Base-by-base conservation (phyloP, 2,329 filamentous ascomycete genomes). In the Stagonosporopsis chrysanthemi region DNA sequence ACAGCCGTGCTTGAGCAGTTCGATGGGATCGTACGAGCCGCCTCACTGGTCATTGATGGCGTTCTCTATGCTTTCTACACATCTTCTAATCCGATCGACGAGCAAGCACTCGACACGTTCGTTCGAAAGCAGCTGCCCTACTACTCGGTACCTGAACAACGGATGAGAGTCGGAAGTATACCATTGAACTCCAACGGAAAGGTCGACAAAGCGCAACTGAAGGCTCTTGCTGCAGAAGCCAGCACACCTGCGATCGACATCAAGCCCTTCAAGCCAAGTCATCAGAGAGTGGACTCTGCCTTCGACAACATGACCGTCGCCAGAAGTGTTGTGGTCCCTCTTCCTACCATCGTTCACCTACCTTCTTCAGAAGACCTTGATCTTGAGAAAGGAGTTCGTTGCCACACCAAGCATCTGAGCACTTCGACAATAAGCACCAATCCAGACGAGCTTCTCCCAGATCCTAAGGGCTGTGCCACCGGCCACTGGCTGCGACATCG, bases 171-270 rank as follows among this genome's bases (percentile, higher is more conserved):
- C 4, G 66, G 74, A 0, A 70, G 73, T 2, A 77, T 86, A 24
- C 82, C 83, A 0, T 74, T 83, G 23, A 86, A 84, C 0, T 62
- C 77, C 2, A 86, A 86, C 57, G 84, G 84, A 41, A 86, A 86
- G 70, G 79, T 84, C 40, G 81, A 86, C 70, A 85, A 84, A 75
- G 74, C 72, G 22, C 70, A 73, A 5, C 78, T 86, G 3, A 72
- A 68, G 7, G 65, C 68, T 9, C 62, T 80, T 14, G 60, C 61
- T 4, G 35, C 49, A 14, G 22, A 50, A 11, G 4, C 23, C 12
- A 53, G 50, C 22, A 19, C 47, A 39, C 22, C 60, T 42, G 4
- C 19, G 23, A n/a, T 48, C n/a, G 22, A 61, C 15, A 26, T 53
- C 35, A 53, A 45, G 12, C 45, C 44, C 9, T 22, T 35, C 4